Base-by-base conservation (phyloP, 2,329 filamentous ascomycete genomes). In the Botryotinia globosa region DNA sequence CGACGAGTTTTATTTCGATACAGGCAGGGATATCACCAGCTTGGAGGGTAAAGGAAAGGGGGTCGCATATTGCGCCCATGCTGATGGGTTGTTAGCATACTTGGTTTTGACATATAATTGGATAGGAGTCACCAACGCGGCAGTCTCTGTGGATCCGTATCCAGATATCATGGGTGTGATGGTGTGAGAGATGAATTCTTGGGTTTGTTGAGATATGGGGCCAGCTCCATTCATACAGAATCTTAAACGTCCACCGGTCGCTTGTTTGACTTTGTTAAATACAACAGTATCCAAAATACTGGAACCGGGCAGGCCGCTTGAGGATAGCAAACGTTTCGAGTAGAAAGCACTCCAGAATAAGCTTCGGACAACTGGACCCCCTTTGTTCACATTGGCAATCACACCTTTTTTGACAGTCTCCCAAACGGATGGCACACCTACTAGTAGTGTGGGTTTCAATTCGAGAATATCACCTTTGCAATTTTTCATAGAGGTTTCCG, bases 331-430 rank as follows among this genome's bases (percentile, higher is more conserved):
- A 20, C 51, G 61, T 34, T 91, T 91, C 74, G 86, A 83, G 76
- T 82, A 83, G 78, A 87, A 85, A 32, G 88, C 88, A 44, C 85
- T 84, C 88, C 88, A 90, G 86, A 98, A 98, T 75, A 98, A 83
- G 78, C 90, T 89, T 82, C 86, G 90, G 73, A 90, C 87, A 58
- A 98, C 72, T 25, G 86, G 82, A 78, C 90, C 89, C 75, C 91
- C 87, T 72, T 87, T 85, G 80, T 92, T 90, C 73, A 98, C 90
- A 82, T 76, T 74, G 8, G 74, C 84, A 76, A 95, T 85, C 79
- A 99, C 92, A 71, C 96, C 96, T 86, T 99, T 99, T 86, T 94
- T 95, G 79, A 99, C 92, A 1, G 93, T 94, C 84, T 99, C 96
- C 94, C 95, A 99, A 45, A 99, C 92, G 73, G 97, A 94, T 2